These are phyloP conservation scores for Russula sp. DNA, from an alignment of 768 basidiomycete genomes.

Conservation along the genomic window DNA sequence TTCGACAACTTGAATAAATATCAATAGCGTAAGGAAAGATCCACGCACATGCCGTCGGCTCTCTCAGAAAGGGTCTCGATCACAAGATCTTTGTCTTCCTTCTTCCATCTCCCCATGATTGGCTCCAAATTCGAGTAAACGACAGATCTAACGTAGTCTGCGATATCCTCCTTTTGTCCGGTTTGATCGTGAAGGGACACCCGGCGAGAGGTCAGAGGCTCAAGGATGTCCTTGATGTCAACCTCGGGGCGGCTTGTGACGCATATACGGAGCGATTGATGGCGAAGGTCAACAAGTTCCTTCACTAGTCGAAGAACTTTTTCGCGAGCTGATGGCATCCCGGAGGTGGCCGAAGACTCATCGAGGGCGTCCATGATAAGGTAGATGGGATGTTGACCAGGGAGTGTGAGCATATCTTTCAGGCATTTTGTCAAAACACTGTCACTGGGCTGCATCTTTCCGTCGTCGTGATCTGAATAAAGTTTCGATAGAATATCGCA, in stretches of 20 bases:
- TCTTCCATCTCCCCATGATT: background rate
- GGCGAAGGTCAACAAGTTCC: background rate
- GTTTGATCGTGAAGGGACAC: conserved; percentile 1
- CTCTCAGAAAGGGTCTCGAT: background rate
- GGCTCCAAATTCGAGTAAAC: background rate
- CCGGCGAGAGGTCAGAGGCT: background rate
- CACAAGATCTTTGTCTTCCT: background rate
- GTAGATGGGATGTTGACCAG: background rate
- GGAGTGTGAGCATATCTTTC: background rate
- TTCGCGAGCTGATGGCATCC: background rate
- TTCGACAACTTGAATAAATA: background rate
- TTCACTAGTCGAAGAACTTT: background rate
- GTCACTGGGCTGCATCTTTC: background rate
- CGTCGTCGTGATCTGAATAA: background rate
- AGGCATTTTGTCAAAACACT: background rate
- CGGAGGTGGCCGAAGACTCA: background rate
- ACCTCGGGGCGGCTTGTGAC: background rate
- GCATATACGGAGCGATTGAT: background rate
- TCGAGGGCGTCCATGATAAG: background rate
- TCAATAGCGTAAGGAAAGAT: background rate
- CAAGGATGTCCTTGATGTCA: background rate
- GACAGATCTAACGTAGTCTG: background rate
- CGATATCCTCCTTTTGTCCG: background rate
- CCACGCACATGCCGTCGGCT: background rate
- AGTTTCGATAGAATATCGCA: background rate